Percentiles rank a stretch among this genome's conserved stretches.
phyloP scores from a whole-genome alignment of 2,329 filamentous ascomycete species.

The Microdochium bolleyi region DNA sequence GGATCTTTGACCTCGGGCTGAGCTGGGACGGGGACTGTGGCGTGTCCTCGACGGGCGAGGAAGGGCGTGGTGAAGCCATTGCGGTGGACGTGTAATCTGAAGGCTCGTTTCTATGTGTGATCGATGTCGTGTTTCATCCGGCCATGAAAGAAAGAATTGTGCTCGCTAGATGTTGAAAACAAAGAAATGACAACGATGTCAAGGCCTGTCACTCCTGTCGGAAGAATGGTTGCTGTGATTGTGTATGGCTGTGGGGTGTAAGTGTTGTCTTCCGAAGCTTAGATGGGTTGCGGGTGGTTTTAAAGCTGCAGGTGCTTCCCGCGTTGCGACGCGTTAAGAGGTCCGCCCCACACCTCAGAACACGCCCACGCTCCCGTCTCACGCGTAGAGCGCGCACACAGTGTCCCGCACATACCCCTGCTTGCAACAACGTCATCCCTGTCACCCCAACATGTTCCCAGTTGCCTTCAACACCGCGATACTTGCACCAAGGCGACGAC shows the following conservation, averaged over 20 bases:
- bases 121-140: background rate
- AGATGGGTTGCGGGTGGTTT: background rate
- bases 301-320: background rate
- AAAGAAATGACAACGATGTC: background rate
- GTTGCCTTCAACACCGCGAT: too few relatives aligned
- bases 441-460: too few relatives aligned
- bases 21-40: slow-evolving; percentile 31
- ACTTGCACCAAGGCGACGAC: too few relatives aligned
- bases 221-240: background rate
- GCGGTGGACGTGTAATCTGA: slow-evolving; percentile 7
- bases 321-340: background rate
- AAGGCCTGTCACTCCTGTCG: background rate
- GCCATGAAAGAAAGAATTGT: slow-evolving; percentile 2
- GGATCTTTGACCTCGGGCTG: slow-evolving; percentile 47
- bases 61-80: slow-evolving; percentile 42
- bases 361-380: background rate
- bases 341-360: background rate
- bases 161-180: background rate
- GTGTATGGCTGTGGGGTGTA: background rate
- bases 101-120: background rate
- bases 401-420: background rate
- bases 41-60: slow-evolving; percentile 33
- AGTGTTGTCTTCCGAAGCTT: background rate
- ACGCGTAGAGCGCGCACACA: background rate
- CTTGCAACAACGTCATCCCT: background rate